A percentile compares a stretch with the other conserved stretches of the same genome.
phyloP scores from a whole-genome alignment of 2,329 filamentous ascomycete genomes.

The Berkeleyomyces rouxiae region DNA sequence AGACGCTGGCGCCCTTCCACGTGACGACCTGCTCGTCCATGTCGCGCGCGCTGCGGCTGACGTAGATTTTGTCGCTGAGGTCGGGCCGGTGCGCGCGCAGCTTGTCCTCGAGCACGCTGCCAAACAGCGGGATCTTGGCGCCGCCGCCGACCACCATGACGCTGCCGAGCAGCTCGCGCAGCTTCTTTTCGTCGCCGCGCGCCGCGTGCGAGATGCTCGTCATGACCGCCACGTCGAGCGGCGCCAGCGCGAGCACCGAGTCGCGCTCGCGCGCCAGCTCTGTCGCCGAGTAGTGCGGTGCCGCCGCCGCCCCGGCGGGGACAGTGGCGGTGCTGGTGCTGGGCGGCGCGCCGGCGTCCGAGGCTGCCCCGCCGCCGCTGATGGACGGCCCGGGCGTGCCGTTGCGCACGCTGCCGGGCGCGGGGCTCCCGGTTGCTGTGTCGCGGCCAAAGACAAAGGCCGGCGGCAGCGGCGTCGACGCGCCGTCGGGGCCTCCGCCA shows the following conservation, averaged over 20 bases:
- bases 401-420: constrained; percentile 34
- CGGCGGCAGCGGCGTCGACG: constrained; percentile 44
- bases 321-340: constrained; percentile 25
- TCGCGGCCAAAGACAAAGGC: constrained; percentile 36
- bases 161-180: constrained; percentile 72
- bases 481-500: constrained; percentile 48
- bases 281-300: constrained; percentile 28
- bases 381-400: constrained; percentile 26
- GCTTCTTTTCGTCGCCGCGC: constrained; percentile 79
- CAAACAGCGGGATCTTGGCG: constrained; percentile 64
- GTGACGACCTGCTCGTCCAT: constrained; percentile 94
- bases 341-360: constrained; percentile 18
- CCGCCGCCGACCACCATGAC: constrained; percentile 87
- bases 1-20: constrained; percentile 96
- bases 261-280: constrained; percentile 55
- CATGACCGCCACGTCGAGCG: constrained; percentile 78
- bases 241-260: constrained; percentile 61
- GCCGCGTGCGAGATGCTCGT: constrained; percentile 78
- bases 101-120: constrained; percentile 66
- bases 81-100: constrained; percentile 51
- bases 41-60: constrained; percentile 63
- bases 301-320: constrained; percentile 14
- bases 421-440: constrained; percentile 32
- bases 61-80: constrained; percentile 41
- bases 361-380: neutral